Base-by-base conservation (phyloP, 352 stramenopile species). In the Phytopythium ostracodes region DNA sequence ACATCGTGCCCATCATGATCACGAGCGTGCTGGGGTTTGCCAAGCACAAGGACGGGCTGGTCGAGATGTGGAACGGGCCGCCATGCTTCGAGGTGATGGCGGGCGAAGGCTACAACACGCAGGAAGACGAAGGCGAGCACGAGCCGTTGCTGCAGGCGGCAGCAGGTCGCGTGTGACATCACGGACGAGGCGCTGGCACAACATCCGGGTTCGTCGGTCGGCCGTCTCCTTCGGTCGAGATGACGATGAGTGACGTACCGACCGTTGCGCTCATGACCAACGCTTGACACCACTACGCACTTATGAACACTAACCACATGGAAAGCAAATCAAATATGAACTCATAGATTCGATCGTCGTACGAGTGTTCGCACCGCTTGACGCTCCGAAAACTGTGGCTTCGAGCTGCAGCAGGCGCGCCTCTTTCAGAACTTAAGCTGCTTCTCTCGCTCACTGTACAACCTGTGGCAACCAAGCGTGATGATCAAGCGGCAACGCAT, bases 1-100 rank as follows among this genome's bases (percentile, higher is more conserved):
- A 99, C 74, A 79, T 99, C 27, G 96, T 99, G 1, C 92, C 92
- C 18, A 77, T 81, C 35, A 97, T 91, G 67, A 68, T 98, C 10
- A 61, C 78, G 4, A 72, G 82, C 9, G 81, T 98, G 31, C 20
- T 77, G 0, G 66, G 75, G 24, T 56, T 93, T 17, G 81, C 81
- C 2, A 73, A 76, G 22, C 62, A 53, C 29, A 87, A 88, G 2
- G 72, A 76, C 0, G 76, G 88, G 20, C 65, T 97, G 4, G 62
- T 66, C 12, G 73, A 80, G n/a, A 61, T 98, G 64, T 98, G 91
- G 91, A 52, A 83, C 15, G 88, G 84, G 0, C 73, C 75, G 5
- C 24, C 60, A n/a, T 84, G 77, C 38, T 65, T 88, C 27, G 57
- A 53, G 17, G 75, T 74, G 71, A 18, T 11, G 38, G 55, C 18